phyloP scores from a whole-genome alignment of 805 yeast species.

The Barnettozyma pratensis region DNA sequence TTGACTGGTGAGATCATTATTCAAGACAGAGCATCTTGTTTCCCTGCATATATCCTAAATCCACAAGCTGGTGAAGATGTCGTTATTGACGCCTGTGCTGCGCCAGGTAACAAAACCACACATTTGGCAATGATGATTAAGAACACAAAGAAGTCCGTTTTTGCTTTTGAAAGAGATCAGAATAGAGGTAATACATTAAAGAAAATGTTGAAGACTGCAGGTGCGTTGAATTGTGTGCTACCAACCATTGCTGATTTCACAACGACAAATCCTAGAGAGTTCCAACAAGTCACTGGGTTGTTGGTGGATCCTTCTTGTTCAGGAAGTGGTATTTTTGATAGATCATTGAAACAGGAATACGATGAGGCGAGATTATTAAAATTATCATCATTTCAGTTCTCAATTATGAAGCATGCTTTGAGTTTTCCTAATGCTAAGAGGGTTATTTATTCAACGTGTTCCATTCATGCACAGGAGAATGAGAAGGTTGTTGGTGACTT shows the following conservation, averaged over 20 bases:
- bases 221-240: slow-evolving; percentile 40
- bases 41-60: slow-evolving; percentile 81
- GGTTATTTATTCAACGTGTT: slow-evolving; percentile 93
- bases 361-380: slow-evolving; percentile 55
- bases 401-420: slow-evolving; percentile 85
- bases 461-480: slow-evolving; percentile 89
- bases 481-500: slow-evolving; percentile 86
- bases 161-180: slow-evolving; percentile 85
- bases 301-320: slow-evolving; percentile 97
- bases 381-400: slow-evolving; percentile 80
- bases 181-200: slow-evolving; percentile 64
- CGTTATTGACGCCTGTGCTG: slow-evolving; percentile 92
- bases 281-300: slow-evolving; percentile 64
- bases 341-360: slow-evolving; percentile 39
- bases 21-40: slow-evolving; percentile 96
- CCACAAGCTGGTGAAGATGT: slow-evolving; percentile 49
- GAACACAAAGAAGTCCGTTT: slow-evolving; percentile 38
- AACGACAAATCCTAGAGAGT: slow-evolving; percentile 43
- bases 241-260: slow-evolving; percentile 51
- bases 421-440: slow-evolving; percentile 69
- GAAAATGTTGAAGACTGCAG: slow-evolving; percentile 78
- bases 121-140: slow-evolving; percentile 70
- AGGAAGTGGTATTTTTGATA: slow-evolving; percentile 96
- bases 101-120: slow-evolving; percentile 98
- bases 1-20: slow-evolving; percentile 74